A percentile compares a stretch with the other conserved stretches of the same genome.
phyloP scores from a whole-genome alignment of 2,329 filamentous ascomycete genomes.

The Aureobasidium sp. region DNA sequence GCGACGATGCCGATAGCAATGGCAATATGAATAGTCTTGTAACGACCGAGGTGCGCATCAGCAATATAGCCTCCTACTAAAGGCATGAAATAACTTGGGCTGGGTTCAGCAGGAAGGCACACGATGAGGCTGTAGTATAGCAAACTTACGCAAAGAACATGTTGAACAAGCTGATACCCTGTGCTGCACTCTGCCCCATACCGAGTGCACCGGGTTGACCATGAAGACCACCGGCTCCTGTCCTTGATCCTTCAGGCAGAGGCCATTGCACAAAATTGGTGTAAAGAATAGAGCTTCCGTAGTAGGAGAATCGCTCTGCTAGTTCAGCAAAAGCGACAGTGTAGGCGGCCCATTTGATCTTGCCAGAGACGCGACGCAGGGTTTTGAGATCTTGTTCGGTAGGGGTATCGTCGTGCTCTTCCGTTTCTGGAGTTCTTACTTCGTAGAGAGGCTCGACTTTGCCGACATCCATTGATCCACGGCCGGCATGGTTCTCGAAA shows the following conservation, averaged over 20 bases:
- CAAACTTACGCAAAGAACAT: constrained; percentile 48
- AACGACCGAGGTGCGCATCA: constrained; percentile 37
- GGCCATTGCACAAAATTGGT: constrained; percentile 25
- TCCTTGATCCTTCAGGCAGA: constrained; percentile 27
- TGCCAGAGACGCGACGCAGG: constrained; percentile 45
- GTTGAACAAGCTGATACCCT: constrained; percentile 49
- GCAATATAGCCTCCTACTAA: constrained; percentile 35
- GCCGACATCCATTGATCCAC: constrained; percentile 14
- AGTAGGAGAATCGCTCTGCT: constrained; percentile 55
- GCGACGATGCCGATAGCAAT: constrained; percentile 35
- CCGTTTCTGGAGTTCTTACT: neutral
- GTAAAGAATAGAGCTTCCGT: constrained; percentile 45
- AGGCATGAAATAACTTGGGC: neutral
- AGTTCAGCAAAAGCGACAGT: constrained; percentile 54
- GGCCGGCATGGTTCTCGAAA: neutral
- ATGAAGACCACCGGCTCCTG: constrained; percentile 21
- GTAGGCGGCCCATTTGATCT: constrained; percentile 47
- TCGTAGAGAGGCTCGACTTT: neutral
- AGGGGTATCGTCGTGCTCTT: constrained; percentile 24
- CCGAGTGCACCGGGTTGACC: constrained; percentile 50
- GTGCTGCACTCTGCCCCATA: constrained; percentile 48
- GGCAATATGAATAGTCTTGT: constrained; percentile 33
- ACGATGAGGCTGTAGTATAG: neutral
- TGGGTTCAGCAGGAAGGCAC: neutral
- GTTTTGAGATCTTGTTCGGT: constrained; percentile 42